These are phyloP conservation scores for Gleditsia sinensis DNA, from an alignment of 306 rosid genomes.

Conservation along the genomic window DNA sequence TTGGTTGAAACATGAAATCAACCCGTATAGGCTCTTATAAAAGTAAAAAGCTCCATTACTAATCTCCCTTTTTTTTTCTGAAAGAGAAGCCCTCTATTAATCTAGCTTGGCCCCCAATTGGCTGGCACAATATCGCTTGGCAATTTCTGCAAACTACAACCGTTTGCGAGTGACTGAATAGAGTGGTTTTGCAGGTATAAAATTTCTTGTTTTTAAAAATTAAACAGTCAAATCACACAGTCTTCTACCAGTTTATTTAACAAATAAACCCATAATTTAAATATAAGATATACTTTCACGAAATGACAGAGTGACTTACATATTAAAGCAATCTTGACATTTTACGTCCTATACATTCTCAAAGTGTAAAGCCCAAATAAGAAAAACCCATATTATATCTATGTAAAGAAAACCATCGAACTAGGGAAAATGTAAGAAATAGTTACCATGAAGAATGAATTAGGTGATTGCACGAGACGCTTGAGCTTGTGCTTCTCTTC, in stretches of 20 bases:
- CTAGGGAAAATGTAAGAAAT: neutral
- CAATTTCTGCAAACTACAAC: slow-evolving; percentile 60
- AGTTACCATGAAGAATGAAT: slow-evolving; percentile 63
- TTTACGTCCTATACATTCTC: slow-evolving; percentile 45
- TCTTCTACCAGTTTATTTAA: no score
- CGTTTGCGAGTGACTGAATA: slow-evolving; percentile 12
- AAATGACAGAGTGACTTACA: slow-evolving; percentile 36
- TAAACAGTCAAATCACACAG: neutral
- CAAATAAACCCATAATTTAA: neutral
- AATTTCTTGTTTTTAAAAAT: neutral
- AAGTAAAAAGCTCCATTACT: neutral
- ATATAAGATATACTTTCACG: no score
- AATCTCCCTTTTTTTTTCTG: slow-evolving; percentile 55
- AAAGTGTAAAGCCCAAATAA: neutral
- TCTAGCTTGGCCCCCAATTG: slow-evolving; percentile 57
- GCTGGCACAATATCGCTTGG: slow-evolving; percentile 57
- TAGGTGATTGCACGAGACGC: slow-evolving; percentile 66
- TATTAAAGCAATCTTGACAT: slow-evolving; percentile 65
- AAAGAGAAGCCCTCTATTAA: slow-evolving; percentile 57
- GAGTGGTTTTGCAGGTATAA: slow-evolving; percentile 46
- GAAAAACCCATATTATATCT: neutral
- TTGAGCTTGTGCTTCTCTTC: slow-evolving; percentile 70
- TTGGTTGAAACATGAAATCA: neutral
- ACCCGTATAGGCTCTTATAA: slow-evolving; percentile 1
- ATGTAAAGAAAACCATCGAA: neutral